Percentiles rank a stretch among this genome's conserved stretches.
Conservation (phyloP, 257 asterid species). For the Gentiana macrophylla region DNA sequence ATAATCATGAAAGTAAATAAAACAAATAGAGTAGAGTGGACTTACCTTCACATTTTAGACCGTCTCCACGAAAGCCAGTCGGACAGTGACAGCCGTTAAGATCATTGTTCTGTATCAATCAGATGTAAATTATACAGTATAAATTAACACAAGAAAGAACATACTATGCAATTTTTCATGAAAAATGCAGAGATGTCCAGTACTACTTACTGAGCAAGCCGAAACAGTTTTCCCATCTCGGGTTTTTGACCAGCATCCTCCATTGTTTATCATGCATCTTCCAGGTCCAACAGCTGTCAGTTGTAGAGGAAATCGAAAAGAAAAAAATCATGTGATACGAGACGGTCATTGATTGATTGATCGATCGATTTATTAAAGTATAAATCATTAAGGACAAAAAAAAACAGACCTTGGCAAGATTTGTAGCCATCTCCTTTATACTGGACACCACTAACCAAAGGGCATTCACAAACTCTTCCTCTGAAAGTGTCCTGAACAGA, state of each 20-base stretch:
- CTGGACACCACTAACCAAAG: constrained; percentile 55
- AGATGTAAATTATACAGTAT: background rate
- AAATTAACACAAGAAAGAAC: background rate
- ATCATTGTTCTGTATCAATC: constrained; percentile 41
- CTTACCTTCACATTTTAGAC: constrained; percentile 63
- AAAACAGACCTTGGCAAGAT: constrained; percentile 52
- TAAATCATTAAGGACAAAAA: no score
- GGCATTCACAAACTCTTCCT: constrained; percentile 93
- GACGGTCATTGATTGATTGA: no score
- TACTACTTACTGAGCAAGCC: constrained; percentile 62
- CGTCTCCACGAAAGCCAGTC: constrained; percentile 68
- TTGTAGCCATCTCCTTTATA: constrained; percentile 79
- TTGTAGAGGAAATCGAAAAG: background rate
- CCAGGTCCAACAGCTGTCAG: constrained; percentile 82
- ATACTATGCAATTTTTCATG: no score
- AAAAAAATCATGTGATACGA: no score
- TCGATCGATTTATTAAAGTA: background rate
- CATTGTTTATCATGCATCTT: constrained; percentile 63
- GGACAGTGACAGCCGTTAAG: constrained; percentile 77
- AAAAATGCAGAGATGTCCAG: background rate
- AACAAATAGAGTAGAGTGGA: background rate
- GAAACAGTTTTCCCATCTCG: constrained; percentile 47
- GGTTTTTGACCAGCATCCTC: constrained; percentile 79
- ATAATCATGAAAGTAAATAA: background rate
- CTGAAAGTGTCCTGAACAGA: constrained; percentile 66